Evolutionary conservation across 805 yeast genomes (phyloP), one percentile per base, ranked within the genome.

Genomic region (Metschnikowia matae): DNA sequence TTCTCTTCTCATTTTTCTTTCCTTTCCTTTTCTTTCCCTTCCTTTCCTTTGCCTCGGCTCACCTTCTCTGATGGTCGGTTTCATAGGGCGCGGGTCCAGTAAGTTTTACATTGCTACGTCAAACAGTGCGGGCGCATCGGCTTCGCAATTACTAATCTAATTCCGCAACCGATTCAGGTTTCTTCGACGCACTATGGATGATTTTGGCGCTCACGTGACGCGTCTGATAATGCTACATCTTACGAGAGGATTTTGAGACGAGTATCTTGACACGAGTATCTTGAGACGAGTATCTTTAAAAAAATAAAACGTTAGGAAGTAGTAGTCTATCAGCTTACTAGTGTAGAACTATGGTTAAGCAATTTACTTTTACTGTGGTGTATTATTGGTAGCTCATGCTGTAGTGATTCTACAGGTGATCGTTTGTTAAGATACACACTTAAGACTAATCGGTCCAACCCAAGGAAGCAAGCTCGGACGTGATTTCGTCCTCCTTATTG

Each of bases 401-500:
- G 43, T 40, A 40, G 33, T 23, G 43, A 13, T 15, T 10, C 36
- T 31, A 26, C 33, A 21, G 11, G 23, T 20, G 31, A 40, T 26
- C 31, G 31, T 43, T 21, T 33, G 29, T 31, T 35, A 14, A 11
- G 13, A 14, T 20, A 20, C 40, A 21, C 14, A 17, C 15, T 29
- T 14, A 21, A 14, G 21, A 33, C 56, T 64, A 70, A 49, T 72
- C 77, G 32, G 61, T 56, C 78, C 77, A 94, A 26, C 98, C 99
- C 55, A 91, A 78, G 36, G 79, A 70, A 54, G 73, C 71, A 62
- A 94, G 79, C 59, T 94, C 96, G 48, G 74, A 72, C 68, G 89
- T 80, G 47, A 94, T 88, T 49, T 84, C 84, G 29, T 75, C 82
- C 72, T 94, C 99, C 45, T 96, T 89, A 54, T 82, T 79, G 58